A percentile compares a stretch with the other conserved stretches of the same genome.
Conservation (phyloP, 768 basidiomycete genomes). For the Psilocybe azurescens region DNA sequence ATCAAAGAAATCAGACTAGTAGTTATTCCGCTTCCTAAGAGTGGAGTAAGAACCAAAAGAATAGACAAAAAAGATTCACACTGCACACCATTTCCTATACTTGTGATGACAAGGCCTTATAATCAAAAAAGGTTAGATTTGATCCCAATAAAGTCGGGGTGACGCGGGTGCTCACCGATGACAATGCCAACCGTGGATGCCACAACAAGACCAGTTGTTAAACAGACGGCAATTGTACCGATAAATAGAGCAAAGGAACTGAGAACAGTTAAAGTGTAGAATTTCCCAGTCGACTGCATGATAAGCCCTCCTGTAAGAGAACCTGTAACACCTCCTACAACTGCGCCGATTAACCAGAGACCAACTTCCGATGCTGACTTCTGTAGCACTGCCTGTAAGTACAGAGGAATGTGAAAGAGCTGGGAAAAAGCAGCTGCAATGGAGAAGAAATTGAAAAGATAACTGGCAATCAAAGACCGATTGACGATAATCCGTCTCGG, state of each 20-base stretch:
- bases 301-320: constrained; percentile 56
- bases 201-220: constrained; percentile 44
- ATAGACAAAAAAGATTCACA: neutral
- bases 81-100: constrained; percentile 44
- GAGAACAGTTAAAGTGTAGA: constrained; percentile 53
- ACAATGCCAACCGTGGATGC: constrained; percentile 43
- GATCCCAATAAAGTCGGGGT: neutral
- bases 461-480: constrained; percentile 54
- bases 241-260: constrained; percentile 42
- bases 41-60: neutral
- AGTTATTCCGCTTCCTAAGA: constrained; percentile 55
- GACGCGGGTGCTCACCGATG: constrained; percentile 38
- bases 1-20: constrained; percentile 65
- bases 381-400: constrained; percentile 60
- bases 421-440: constrained; percentile 48
- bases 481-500: constrained; percentile 59
- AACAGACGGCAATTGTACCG: constrained; percentile 42
- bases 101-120: constrained; percentile 39
- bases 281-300: constrained; percentile 65
- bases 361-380: constrained; percentile 55
- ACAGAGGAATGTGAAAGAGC: constrained; percentile 60
- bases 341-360: constrained; percentile 53
- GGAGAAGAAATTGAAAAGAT: constrained; percentile 64
- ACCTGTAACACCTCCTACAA: constrained; percentile 52
- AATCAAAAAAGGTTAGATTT: neutral